phyloP scores from a whole-genome alignment of 2,329 filamentous ascomycete genomes.

The Ilyonectria robusta region DNA sequence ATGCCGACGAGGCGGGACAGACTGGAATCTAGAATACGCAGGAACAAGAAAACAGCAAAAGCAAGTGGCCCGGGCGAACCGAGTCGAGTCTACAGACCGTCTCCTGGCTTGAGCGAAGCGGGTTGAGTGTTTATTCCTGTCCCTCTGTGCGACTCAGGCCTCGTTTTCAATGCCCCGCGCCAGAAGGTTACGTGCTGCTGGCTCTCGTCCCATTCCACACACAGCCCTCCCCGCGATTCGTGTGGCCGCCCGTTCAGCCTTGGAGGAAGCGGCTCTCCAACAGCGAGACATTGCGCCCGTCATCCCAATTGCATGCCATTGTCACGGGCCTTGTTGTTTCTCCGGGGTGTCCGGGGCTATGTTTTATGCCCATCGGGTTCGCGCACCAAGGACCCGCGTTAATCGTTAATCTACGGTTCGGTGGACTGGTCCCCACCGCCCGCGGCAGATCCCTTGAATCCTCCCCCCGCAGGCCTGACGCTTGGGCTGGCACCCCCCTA shows the following conservation, averaged over 20 bases:
- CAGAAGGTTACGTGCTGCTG: neutral
- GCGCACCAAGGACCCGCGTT: conserved; percentile 8
- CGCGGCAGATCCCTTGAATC: conserved; percentile 13
- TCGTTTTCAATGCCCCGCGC: neutral
- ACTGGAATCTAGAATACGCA: neutral
- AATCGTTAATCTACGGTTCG: neutral
- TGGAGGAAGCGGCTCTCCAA: neutral
- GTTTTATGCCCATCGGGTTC: conserved; percentile 12
- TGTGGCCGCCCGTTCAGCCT: neutral
- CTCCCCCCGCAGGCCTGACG: neutral
- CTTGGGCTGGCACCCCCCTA: neutral
- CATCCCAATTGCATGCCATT: neutral
- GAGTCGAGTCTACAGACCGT: neutral
- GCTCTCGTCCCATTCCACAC: conserved; percentile 2
- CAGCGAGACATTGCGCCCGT: neutral
- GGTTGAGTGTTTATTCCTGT: neutral
- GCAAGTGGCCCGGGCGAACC: neutral
- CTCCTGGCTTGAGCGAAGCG: neutral
- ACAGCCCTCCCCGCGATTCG: conserved; percentile 1
- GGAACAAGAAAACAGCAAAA: too few relatives aligned
- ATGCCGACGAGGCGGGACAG: neutral
- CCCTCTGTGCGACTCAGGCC: neutral
- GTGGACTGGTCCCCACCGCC: conserved; percentile 10
- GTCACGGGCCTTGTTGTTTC: neutral
- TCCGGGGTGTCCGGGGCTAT: conserved; percentile 16